These are phyloP conservation scores for Sugiyamaella xylanicola DNA, from an alignment of 1,139 yeast genomes.

Conservation along the genomic window DNA sequence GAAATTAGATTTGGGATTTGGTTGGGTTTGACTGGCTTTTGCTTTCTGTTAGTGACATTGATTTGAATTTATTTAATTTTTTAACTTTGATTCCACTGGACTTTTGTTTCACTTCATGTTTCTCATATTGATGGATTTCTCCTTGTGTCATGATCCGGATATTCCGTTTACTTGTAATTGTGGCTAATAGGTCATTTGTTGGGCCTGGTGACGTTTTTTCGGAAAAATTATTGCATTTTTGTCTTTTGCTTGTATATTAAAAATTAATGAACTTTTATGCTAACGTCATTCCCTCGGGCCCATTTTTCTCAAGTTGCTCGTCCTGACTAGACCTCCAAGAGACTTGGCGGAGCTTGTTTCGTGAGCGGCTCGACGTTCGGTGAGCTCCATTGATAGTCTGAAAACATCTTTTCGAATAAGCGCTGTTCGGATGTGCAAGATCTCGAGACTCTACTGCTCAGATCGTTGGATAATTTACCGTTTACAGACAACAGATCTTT, in stretches of 20 bases:
- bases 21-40: neutral
- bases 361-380: neutral
- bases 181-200: neutral
- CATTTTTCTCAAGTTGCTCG: too few relatives aligned
- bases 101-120: neutral
- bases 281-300: neutral
- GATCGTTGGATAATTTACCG: neutral
- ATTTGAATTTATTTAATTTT: neutral
- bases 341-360: neutral
- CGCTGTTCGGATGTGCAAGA: neutral
- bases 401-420: too few relatives aligned
- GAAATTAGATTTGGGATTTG: constrained; percentile 1
- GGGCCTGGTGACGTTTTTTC: neutral
- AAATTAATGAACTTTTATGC: neutral
- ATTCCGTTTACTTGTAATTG: too few relatives aligned
- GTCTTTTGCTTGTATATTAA: neutral
- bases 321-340: neutral
- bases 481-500: neutral
- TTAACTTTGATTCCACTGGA: neutral
- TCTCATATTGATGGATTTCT: neutral
- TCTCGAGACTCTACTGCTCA: neutral
- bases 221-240: neutral
- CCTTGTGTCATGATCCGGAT: neutral
- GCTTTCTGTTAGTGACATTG: neutral
- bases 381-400: neutral